Evolutionary conservation across 2,329 filamentous ascomycete species (phyloP).

Genomic region (Neofusicoccum parvum): DNA sequence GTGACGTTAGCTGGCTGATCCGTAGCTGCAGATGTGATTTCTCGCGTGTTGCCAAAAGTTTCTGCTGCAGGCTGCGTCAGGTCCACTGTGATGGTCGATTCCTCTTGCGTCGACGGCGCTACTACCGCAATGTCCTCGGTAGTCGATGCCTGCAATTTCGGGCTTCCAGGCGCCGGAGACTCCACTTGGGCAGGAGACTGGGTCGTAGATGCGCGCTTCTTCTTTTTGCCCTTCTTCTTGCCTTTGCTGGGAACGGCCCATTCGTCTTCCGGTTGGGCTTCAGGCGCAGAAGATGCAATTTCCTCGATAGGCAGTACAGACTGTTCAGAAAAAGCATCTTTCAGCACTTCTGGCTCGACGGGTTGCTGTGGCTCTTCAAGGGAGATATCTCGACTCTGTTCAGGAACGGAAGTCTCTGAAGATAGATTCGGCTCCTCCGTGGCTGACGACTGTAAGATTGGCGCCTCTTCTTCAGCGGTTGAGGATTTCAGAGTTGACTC

Average conservation of each 20-base stretch:
- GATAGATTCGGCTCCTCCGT: background rate
- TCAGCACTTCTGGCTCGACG: background rate
- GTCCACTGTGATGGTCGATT: background rate
- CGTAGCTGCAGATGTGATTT: background rate
- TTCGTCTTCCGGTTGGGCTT: constrained; percentile 22
- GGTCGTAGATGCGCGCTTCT: constrained; percentile 28
- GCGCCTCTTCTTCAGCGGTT: background rate
- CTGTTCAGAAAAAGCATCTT: background rate
- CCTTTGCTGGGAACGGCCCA: constrained; percentile 27
- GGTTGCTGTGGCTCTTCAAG: background rate
- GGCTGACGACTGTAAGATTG: background rate
- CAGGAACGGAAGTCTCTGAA: background rate
- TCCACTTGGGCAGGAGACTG: constrained; percentile 9
- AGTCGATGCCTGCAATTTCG: background rate
- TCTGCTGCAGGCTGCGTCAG: background rate
- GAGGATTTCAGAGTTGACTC: background rate
- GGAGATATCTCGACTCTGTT: background rate
- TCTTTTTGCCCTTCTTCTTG: constrained; percentile 38
- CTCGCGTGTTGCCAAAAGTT: background rate
- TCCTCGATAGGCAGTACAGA: background rate
- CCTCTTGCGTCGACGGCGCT: background rate
- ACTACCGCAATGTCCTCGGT: background rate
- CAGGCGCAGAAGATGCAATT: background rate
- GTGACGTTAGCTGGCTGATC: background rate
- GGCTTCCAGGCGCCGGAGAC: background rate